phyloP scores from a whole-genome alignment of 176 grass and related monocot genomes.

The Oryza punctata region DNA sequence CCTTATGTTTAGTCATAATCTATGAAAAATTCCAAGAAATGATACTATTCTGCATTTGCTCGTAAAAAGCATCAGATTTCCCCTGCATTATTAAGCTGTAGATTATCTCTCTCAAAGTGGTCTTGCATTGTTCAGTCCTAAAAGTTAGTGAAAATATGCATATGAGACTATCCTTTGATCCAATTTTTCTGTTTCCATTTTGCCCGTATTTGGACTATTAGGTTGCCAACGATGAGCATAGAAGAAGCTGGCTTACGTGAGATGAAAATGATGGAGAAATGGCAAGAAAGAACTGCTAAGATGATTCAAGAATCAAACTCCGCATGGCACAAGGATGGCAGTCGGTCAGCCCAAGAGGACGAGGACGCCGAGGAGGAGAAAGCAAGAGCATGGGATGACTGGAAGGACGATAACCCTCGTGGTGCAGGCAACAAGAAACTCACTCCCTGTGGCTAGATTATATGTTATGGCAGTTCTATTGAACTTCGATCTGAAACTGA shows the following conservation, averaged over 20 bases:
- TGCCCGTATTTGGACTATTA: constrained; percentile 33
- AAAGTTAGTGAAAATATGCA: not conserved
- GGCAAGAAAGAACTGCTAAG: constrained; percentile 72
- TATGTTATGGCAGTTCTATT: not conserved
- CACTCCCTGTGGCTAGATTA: constrained; percentile 74
- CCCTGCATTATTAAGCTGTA: not conserved
- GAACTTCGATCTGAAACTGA: not conserved
- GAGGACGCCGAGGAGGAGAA: constrained; percentile 77
- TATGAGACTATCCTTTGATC: not conserved
- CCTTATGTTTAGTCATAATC: not conserved
- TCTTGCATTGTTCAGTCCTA: not conserved
- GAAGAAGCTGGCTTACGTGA: constrained; percentile 85
- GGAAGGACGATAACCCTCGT: constrained; percentile 95
- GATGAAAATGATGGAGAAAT: constrained; percentile 95
- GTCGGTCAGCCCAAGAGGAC: constrained; percentile 49
- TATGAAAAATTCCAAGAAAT: not conserved
- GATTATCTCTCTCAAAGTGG: not conserved
- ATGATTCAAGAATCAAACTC: constrained; percentile 78
- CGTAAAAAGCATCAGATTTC: not conserved
- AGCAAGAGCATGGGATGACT: constrained; percentile 87
- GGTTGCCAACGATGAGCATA: constrained; percentile 89
- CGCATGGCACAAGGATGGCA: constrained; percentile 67
- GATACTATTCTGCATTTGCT: not conserved
- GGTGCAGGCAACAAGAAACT: constrained; percentile 97
- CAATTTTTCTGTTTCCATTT: not conserved